Conservation (phyloP, 2,329 filamentous ascomycete species). For the Aspergillus flavus region DNA sequence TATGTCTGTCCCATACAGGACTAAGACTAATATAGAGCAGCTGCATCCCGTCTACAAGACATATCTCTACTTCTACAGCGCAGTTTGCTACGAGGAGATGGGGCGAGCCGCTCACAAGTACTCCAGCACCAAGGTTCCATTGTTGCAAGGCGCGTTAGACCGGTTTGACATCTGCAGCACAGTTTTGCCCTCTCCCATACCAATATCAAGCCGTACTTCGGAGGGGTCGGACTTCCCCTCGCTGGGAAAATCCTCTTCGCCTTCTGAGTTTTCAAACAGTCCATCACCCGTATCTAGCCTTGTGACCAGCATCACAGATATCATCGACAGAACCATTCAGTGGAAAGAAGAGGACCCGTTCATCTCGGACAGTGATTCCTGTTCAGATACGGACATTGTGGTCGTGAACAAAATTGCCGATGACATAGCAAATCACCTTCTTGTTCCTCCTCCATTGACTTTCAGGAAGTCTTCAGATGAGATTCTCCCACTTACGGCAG, state of each 20-base stretch:
- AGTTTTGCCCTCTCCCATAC: constrained; percentile 26
- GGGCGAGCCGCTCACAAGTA: constrained; percentile 50
- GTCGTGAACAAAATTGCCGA: not conserved
- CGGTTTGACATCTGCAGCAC: constrained; percentile 40
- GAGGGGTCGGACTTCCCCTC: constrained; percentile 7
- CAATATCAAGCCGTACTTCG: constrained; percentile 1
- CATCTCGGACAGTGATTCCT: constrained; percentile 19
- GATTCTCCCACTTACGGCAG: not conserved
- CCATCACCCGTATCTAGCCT: constrained; percentile 21
- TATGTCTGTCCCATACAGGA: not conserved
- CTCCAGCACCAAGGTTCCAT: constrained; percentile 47
- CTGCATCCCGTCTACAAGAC: constrained; percentile 36
- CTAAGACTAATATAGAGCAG: constrained; percentile 22
- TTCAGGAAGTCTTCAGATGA: constrained; percentile 25
- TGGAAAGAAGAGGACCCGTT: constrained; percentile 29
- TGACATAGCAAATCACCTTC: constrained; percentile 10
- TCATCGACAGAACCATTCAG: constrained; percentile 30
- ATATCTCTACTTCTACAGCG: constrained; percentile 52
- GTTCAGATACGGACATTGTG: not conserved
- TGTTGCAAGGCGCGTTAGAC: constrained; percentile 44
- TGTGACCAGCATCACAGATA: constrained; percentile 26
- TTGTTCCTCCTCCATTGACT: constrained; percentile 30
- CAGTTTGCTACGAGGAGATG: constrained; percentile 50
- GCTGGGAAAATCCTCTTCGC: constrained; percentile 8
- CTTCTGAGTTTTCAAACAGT: constrained; percentile 15